These are phyloP conservation scores for Cutaneotrichosporon sp. DNA, from an alignment of 1,284 basidiomycete genomes.

Conservation along the genomic window DNA sequence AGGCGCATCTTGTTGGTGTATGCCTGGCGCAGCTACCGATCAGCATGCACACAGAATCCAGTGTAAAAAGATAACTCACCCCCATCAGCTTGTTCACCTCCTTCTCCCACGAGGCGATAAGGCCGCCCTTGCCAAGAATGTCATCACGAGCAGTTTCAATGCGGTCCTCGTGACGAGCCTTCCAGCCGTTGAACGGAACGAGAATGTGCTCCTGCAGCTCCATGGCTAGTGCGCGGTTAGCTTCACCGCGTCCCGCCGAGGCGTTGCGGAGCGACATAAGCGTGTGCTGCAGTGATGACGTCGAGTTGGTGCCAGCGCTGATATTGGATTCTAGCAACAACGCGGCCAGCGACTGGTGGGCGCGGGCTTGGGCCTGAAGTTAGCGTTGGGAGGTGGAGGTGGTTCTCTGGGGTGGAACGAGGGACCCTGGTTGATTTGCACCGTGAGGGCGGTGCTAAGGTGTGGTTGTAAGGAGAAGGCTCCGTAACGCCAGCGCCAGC, in stretches of 20 bases:
- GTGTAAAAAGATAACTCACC: constrained; percentile 42
- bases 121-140: constrained; percentile 57
- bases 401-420: neutral
- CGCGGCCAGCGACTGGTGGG: constrained; percentile 59
- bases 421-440: constrained; percentile 32
- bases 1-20: constrained; percentile 74
- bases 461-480: neutral
- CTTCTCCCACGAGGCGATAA: constrained; percentile 69
- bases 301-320: constrained; percentile 24
- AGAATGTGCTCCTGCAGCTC: constrained; percentile 47
- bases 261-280: constrained; percentile 39
- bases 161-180: constrained; percentile 42
- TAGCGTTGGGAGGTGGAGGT: constrained; percentile 14
- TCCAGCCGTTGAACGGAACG: constrained; percentile 46
- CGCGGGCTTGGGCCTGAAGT: constrained; percentile 55
- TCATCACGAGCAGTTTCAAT: constrained; percentile 41
- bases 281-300: constrained; percentile 45
- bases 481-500: neutral
- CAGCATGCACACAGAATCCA: constrained; percentile 11
- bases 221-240: constrained; percentile 40
- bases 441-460: neutral
- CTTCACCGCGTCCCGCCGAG: constrained; percentile 42
- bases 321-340: constrained; percentile 41
- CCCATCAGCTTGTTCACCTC: constrained; percentile 41
- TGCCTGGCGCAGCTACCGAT: constrained; percentile 62